Conservation (phyloP, 805 yeast genomes). For the Metschnikowia orientalis region DNA sequence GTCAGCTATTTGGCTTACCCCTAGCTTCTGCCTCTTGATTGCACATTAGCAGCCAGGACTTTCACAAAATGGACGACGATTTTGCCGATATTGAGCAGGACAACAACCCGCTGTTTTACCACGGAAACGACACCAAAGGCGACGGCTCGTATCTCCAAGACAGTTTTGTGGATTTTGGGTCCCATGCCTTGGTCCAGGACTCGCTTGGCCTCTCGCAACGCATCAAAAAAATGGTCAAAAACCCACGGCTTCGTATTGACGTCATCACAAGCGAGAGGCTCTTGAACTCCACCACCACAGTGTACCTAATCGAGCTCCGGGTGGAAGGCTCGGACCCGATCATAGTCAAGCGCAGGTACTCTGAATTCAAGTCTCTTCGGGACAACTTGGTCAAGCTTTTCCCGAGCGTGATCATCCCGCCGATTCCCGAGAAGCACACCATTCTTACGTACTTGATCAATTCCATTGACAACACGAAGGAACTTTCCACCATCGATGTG, state of each 20-base stretch:
- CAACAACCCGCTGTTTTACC: slow-evolving; percentile 41
- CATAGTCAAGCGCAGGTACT: slow-evolving; percentile 39
- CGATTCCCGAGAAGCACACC: slow-evolving; percentile 46
- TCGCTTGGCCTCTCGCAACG: slow-evolving; percentile 17
- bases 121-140: slow-evolving; percentile 5
- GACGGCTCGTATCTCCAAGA: slow-evolving; percentile 11
- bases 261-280: slow-evolving; percentile 35
- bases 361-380: slow-evolving; percentile 41
- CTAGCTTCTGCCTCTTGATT: too few relatives aligned
- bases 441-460: slow-evolving; percentile 39
- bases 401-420: slow-evolving; percentile 40
- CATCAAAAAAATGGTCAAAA: slow-evolving; percentile 27
- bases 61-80: slow-evolving; percentile 16
- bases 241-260: slow-evolving; percentile 25
- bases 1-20: too few relatives aligned
- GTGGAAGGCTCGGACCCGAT: slow-evolving; percentile 17
- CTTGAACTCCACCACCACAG: slow-evolving; percentile 34
- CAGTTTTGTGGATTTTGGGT: slow-evolving; percentile 15
- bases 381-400: slow-evolving; percentile 35
- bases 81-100: slow-evolving; percentile 43
- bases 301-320: slow-evolving; percentile 32
- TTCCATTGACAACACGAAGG: slow-evolving; percentile 36
- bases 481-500: slow-evolving; percentile 40
- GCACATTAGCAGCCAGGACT: too few relatives aligned
- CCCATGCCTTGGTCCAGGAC: slow-evolving; percentile 16